Base-by-base conservation (phyloP, 2,329 filamentous ascomycete species). In the Cytospora paraplurivora region DNA sequence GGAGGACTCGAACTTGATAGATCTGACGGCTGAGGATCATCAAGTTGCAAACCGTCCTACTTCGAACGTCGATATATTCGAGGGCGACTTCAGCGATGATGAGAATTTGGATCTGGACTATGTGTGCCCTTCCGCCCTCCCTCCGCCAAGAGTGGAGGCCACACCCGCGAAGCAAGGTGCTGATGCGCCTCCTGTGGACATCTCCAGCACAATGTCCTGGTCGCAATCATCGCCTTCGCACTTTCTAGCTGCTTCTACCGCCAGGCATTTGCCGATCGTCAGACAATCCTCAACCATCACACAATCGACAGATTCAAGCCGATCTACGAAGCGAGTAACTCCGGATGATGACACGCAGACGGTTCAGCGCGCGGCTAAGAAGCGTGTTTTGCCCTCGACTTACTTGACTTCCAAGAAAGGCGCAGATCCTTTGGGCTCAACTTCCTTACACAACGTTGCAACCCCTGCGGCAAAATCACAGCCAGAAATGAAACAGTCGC, bases 31-130 rank as follows among this genome's bases (percentile, higher is more conserved):
- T 50, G 66, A 69, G 13, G 68, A 68, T 41, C 61, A 64, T 11
- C 63, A 71, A 33, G 56, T 74, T 57, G 55, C 68, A 34, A 66
- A 72, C 47, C 64, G 72, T 12, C 66, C 67, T 11, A 60, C 67
- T 6, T 56, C 68, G n/a, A 65, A 71, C 7, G 83, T 90, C 11
- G 85, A 83, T 65, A 90, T 93, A 67, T 85, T 87, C 65, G 90
- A 93, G 67, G 88, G 94, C 69, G 93, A 97, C 72, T 95, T 96
- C 68, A 92, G 92, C 70, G 91, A 94, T 72, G 93, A 97, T 69
- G 83, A 88, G 21, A 85, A 92, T 62, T 79, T 96, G 32, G 90
- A 91, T 66, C 76, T 90, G 21, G 84, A 93, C 67, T 83, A 87
- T 58, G 82, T 90, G 64, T 82, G 86, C 64, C 86, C 88, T 0